Percentiles rank a stretch among this genome's conserved stretches.
phyloP scores from a whole-genome alignment of 306 rosid species.

The Vicia faba region DNA sequence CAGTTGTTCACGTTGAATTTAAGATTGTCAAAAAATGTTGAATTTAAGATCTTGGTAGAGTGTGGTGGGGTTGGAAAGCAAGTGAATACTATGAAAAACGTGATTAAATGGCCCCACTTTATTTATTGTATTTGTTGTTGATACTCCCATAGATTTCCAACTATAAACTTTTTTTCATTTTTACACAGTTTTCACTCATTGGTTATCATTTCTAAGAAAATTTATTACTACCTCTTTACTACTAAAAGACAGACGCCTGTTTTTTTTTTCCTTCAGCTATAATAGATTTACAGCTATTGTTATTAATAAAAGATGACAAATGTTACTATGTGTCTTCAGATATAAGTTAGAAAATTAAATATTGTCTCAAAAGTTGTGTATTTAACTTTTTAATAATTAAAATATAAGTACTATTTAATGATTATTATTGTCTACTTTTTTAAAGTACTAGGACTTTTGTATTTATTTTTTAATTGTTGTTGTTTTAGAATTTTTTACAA shows the following conservation, averaged over 20 bases:
- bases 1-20: slow-evolving; percentile 2
- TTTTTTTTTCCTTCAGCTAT: not conserved
- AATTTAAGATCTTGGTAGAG: not conserved
- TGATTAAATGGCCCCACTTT: not conserved
- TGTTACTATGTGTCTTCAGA: too few species aligned
- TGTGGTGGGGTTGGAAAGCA: not conserved
- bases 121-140: slow-evolving; percentile 21
- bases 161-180: slow-evolving; percentile 7
- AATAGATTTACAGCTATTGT: too few species aligned
- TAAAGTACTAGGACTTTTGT: too few species aligned
- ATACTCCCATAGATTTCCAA: not conserved
- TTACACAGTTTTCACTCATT: not conserved
- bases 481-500: too few species aligned
- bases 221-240: not conserved
- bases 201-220: not conserved
- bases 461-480: too few species aligned
- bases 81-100: not conserved
- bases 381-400: too few species aligned
- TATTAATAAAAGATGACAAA: too few species aligned
- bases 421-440: too few species aligned
- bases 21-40: too few species aligned
- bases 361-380: too few species aligned
- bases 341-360: too few species aligned
- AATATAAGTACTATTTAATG: too few species aligned
- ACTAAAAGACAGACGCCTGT: not conserved